Base-by-base conservation (phyloP, 83 land plant genomes). In the Picea abies region DNA sequence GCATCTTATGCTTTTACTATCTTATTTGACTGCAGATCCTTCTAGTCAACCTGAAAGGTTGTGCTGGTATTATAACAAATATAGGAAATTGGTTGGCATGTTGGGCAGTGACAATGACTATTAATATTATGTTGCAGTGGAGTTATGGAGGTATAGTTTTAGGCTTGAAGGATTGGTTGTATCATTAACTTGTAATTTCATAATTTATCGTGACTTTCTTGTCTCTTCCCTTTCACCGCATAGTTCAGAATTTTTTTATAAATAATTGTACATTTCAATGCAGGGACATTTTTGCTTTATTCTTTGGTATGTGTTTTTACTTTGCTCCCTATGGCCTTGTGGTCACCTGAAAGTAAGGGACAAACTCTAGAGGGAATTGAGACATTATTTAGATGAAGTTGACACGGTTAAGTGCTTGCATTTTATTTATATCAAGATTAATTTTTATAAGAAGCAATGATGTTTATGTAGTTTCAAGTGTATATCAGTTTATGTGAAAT, bases 21-120 rank as follows among this genome's bases (percentile, higher is more conserved):
- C 72, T 22, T 78, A 39, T 39, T 80, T 47, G 56, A 63, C 37
- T 76, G 61, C 91, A 97, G 99, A 92, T 97, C 56, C 91, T 97
- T 82, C 99, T 98, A 5, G 88, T 90, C 16, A 89, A 92, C 77
- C 87, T 97, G 7, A 97, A 95, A 85, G 88, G 99, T 4, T 82
- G 94, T 19, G 99, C 95, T 80, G 99, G 99, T 68, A 95, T 96
- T 66, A 82, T 91, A 5, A 96, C 99, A 35, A 93, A 98, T 22
- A 79, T 97, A 66, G 88, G 83, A 20, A 94, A 94, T 76, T 97
- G 98, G 97, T 82, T 90, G 56, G 82, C 81, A 7, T 83, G 95
- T 12, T 95, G 88, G 85, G 85, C 81, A 0, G 85, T 95, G 23
- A 97, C 99, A 49, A 87, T 97, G 95, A 90, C 44, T 41, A 41